Evolutionary conservation across 2,329 filamentous ascomycete species (phyloP).

Genomic region (Capronia americana): DNA sequence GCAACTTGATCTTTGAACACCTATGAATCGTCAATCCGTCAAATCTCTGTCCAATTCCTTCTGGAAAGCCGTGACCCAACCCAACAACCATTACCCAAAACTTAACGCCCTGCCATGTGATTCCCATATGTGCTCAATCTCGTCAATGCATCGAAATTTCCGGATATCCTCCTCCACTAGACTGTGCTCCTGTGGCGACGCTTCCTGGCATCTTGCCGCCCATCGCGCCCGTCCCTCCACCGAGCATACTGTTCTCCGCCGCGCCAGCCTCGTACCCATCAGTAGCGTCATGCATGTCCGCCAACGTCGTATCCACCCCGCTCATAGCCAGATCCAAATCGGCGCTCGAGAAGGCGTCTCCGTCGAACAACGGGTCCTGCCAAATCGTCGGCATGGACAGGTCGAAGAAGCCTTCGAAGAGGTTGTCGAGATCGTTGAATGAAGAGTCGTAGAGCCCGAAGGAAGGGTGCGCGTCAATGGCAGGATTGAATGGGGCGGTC

Average conservation of each 20-base stretch:
- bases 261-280: background rate
- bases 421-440: conserved; percentile 40
- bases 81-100: background rate
- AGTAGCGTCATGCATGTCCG: background rate
- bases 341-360: conserved; percentile 34
- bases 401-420: conserved; percentile 41
- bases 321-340: conserved; percentile 24
- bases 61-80: background rate
- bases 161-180: background rate
- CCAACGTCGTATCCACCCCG: background rate
- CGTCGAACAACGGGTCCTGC: conserved; percentile 38
- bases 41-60: background rate
- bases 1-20: background rate
- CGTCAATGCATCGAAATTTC: conserved; percentile 7
- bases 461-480: conserved; percentile 8
- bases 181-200: background rate
- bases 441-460: conserved; percentile 31
- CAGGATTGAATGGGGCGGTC: background rate
- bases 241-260: background rate
- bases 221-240: background rate
- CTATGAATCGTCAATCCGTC: background rate
- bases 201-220: background rate
- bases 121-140: background rate
- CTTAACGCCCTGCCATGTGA: background rate
- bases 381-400: conserved; percentile 40